Conservation (phyloP, 1,284 basidiomycete species). For the Rhodotorula glutinis region DNA sequence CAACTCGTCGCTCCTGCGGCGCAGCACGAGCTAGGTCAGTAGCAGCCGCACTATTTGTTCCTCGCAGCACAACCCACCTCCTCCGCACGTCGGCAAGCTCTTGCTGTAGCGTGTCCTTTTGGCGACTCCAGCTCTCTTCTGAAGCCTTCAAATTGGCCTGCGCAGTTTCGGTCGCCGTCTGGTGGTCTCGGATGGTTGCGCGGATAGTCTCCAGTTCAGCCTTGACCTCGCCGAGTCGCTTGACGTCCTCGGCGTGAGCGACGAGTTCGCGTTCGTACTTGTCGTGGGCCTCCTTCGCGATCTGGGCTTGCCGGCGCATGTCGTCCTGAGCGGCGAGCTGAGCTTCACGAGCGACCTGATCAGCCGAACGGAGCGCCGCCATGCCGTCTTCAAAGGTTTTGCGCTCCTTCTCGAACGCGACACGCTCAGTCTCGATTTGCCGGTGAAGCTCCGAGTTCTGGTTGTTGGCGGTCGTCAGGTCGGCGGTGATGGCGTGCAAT, state of each 20-base stretch:
- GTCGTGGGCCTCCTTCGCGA: slow-evolving; percentile 75
- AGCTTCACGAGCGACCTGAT: slow-evolving; percentile 63
- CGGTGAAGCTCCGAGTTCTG: slow-evolving; percentile 62
- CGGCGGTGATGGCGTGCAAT: slow-evolving; percentile 58
- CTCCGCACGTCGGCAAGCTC: slow-evolving; percentile 68
- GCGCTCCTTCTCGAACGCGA: slow-evolving; percentile 71
- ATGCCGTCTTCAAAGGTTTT: slow-evolving; percentile 56
- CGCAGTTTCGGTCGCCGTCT: slow-evolving; percentile 66
- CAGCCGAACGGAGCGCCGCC: slow-evolving; percentile 59
- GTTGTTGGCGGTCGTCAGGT: slow-evolving; percentile 57
- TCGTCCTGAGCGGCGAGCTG: slow-evolving; percentile 63
- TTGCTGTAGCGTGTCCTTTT: slow-evolving; percentile 70
- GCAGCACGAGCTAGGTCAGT: neutral
- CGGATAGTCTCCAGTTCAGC: slow-evolving; percentile 55
- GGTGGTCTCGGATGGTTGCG: slow-evolving; percentile 57
- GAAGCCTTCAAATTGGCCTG: slow-evolving; percentile 65
- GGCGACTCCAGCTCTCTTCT: slow-evolving; percentile 73
- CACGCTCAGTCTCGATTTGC: slow-evolving; percentile 58
- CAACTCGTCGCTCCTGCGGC: slow-evolving; percentile 66
- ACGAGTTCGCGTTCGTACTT: slow-evolving; percentile 76
- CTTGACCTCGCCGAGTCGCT: slow-evolving; percentile 63
- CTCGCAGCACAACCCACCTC: slow-evolving; percentile 54
- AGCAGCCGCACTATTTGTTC: neutral
- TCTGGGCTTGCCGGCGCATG: slow-evolving; percentile 62
- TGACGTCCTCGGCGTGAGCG: slow-evolving; percentile 76